phyloP scores from a whole-genome alignment of 176 grass and related monocot species.

The Urochloa ruziziensis region DNA sequence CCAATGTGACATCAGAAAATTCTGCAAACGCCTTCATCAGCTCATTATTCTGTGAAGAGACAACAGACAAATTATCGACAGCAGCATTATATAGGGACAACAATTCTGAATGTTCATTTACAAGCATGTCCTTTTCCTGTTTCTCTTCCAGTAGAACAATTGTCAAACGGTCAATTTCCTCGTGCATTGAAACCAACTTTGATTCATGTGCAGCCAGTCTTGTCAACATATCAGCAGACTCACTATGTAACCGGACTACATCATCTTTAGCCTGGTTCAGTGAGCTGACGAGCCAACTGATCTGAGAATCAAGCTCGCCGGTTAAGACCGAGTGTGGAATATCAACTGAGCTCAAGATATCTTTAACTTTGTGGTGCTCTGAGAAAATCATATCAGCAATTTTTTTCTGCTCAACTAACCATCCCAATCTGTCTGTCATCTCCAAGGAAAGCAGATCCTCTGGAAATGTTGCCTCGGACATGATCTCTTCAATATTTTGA shows the following conservation, averaged over 20 bases:
- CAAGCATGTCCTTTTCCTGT: constrained; percentile 63
- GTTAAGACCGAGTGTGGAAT: constrained; percentile 65
- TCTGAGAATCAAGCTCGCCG: constrained; percentile 66
- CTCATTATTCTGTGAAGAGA: constrained; percentile 59
- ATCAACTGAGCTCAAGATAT: constrained; percentile 57
- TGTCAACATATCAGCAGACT: constrained; percentile 45
- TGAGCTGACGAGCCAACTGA: constrained; percentile 69
- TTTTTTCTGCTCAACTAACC: constrained; percentile 84
- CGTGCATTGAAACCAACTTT: constrained; percentile 58
- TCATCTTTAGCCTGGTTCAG: constrained; percentile 62
- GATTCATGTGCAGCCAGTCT: constrained; percentile 52
- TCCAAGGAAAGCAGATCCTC: constrained; percentile 74
- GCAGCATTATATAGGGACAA: constrained; percentile 46
- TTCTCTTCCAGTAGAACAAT: constrained; percentile 79
- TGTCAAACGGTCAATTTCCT: constrained; percentile 67
- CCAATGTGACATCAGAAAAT: constrained; percentile 62
- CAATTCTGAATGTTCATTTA: constrained; percentile 76
- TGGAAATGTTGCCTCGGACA: constrained; percentile 48
- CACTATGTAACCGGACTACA: constrained; percentile 43
- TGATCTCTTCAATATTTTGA: constrained; percentile 61
- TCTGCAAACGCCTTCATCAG: constrained; percentile 67
- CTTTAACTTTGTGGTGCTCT: constrained; percentile 74
- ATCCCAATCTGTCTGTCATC: constrained; percentile 54
- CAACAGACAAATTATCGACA: constrained; percentile 45
- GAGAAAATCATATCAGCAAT: constrained; percentile 55